Conservation (phyloP, 2,329 filamentous ascomycete genomes). For the Fusarium sp. region DNA sequence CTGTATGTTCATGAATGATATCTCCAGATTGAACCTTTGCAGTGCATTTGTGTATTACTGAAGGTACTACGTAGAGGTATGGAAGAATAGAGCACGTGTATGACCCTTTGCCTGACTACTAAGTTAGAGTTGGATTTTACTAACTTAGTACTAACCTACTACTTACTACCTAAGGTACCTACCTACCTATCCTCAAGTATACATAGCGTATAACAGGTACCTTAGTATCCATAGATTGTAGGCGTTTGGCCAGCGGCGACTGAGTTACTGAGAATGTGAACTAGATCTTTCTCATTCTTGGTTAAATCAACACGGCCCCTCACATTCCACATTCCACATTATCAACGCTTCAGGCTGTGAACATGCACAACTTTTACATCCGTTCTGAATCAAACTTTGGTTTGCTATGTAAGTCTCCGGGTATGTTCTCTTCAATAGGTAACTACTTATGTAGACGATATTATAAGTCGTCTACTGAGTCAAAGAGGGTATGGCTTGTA, state of each 20-base stretch:
- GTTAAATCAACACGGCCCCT: slow-evolving; percentile 8
- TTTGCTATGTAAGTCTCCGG: no score
- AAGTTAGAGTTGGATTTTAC: no score
- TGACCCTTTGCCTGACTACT: not conserved
- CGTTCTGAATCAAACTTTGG: slow-evolving; percentile 6
- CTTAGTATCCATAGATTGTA: no score
- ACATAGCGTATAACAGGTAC: no score
- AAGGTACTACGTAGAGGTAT: no score
- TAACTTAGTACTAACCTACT: no score
- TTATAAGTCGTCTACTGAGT: not conserved
- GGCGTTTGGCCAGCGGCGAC: not conserved
- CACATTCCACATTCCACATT: slow-evolving; percentile 32
- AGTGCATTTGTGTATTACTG: no score
- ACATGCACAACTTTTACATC: slow-evolving; percentile 10
- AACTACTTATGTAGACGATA: not conserved
- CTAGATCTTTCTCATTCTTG: slow-evolving; percentile 8
- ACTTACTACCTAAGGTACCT: no score
- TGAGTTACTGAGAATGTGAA: not conserved
- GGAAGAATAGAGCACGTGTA: no score
- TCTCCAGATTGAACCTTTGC: not conserved
- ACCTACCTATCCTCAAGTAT: no score
- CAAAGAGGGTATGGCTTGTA: not conserved
- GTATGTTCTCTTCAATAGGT: not conserved
- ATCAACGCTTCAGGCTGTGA: not conserved
- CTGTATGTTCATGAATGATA: not conserved